These are phyloP conservation scores for Neurospora hispaniola DNA, from an alignment of 495 filamentous ascomycete genomes.

Conservation along the genomic window DNA sequence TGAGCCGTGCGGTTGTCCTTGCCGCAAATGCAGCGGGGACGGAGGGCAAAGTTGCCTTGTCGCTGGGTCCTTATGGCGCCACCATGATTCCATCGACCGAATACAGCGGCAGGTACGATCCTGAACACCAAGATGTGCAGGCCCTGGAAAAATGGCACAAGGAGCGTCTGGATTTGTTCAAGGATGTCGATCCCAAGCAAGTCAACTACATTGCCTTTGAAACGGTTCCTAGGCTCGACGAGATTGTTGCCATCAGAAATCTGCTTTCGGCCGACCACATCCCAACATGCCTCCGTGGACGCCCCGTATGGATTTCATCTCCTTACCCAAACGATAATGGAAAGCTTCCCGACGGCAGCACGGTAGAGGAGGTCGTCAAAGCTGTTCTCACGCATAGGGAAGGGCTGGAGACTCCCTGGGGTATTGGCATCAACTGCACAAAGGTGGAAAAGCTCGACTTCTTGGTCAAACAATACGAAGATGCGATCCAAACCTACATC, in stretches of 20 bases:
- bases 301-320: constrained; percentile 49
- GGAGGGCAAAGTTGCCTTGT: constrained; percentile 33
- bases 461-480: constrained; percentile 38
- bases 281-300: constrained; percentile 5
- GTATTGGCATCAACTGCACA: constrained; percentile 59
- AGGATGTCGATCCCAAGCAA: constrained; percentile 11
- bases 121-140: constrained; percentile 29
- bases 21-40: constrained; percentile 23
- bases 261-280: constrained; percentile 7
- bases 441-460: constrained; percentile 40
- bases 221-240: constrained; percentile 48
- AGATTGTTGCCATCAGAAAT: constrained; percentile 48
- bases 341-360: constrained; percentile 35
- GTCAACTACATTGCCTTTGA: constrained; percentile 53
- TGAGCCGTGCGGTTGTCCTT: constrained; percentile 27
- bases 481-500: constrained; percentile 26
- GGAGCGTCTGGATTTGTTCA: constrained; percentile 41
- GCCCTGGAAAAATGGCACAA: constrained; percentile 44
- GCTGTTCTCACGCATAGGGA: constrained; percentile 27
- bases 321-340: constrained; percentile 43
- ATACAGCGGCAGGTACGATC: constrained; percentile 51
- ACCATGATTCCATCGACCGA: constrained; percentile 52
- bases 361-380: constrained; percentile 34
- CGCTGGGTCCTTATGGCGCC: constrained; percentile 55
- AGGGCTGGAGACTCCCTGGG: constrained; percentile 36